Conservation (phyloP, 345 rosid genomes). For the Odontarrhena argentea region DNA sequence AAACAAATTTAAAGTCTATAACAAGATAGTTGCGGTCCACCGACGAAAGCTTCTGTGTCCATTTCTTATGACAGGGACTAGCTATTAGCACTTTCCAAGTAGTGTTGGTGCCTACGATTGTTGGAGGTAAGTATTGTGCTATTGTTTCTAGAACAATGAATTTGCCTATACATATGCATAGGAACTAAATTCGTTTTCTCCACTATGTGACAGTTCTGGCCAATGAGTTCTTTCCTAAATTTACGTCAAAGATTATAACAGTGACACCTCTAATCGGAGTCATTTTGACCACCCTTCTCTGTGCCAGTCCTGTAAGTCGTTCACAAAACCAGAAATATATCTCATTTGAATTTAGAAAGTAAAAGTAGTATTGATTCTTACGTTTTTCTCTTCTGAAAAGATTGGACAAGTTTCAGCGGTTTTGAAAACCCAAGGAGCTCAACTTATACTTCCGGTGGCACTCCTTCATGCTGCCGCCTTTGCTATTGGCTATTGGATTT, state of each 20-base stretch:
- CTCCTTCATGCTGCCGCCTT: constrained; percentile 80
- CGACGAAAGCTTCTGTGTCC: constrained; percentile 1
- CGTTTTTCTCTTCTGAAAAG: constrained; percentile 41
- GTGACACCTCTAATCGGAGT: constrained; percentile 95
- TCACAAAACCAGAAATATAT: neutral
- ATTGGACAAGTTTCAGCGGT: constrained; percentile 95
- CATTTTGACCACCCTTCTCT: constrained; percentile 85
- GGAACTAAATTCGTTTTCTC: constrained; percentile 16
- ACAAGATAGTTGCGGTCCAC: neutral
- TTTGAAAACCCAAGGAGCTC: constrained; percentile 88
- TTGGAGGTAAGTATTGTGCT: constrained; percentile 64
- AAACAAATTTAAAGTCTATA: neutral
- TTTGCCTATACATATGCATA: neutral
- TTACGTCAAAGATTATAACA: constrained; percentile 75
- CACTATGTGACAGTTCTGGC: constrained; percentile 62
- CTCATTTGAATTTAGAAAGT: neutral
- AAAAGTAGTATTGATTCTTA: constrained; percentile 13
- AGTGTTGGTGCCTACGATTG: constrained; percentile 79
- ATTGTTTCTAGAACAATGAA: constrained; percentile 10
- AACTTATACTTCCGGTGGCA: constrained; percentile 84
- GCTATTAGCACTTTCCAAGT: constrained; percentile 98
- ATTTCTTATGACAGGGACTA: constrained; percentile 61
- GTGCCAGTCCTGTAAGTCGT: constrained; percentile 92
- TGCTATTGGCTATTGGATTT: constrained; percentile 82
- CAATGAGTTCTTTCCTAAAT: constrained; percentile 90